These are phyloP conservation scores for Tritrichomonas foetus DNA, from an alignment of 208 protist species.

Conservation along the genomic window DNA sequence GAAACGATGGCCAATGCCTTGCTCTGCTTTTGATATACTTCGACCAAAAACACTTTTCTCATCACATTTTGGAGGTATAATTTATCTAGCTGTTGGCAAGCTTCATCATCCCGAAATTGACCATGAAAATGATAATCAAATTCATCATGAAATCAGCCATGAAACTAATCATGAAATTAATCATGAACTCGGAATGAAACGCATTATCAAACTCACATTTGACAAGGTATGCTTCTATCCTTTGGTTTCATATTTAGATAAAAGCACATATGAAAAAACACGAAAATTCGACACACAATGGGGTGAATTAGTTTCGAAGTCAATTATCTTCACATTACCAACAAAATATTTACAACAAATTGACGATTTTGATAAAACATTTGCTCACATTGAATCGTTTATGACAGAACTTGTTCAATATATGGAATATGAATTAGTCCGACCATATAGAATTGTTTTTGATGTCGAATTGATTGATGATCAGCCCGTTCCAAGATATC, in stretches of 20 bases:
- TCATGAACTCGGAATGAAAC: neutral
- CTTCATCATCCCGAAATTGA: neutral
- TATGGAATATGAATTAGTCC: neutral
- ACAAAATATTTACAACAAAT: neutral
- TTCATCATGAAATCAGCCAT: no score
- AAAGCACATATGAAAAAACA: neutral
- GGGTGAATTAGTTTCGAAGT: neutral
- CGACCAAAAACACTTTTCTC: neutral
- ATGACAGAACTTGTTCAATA: neutral
- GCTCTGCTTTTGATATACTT: neutral
- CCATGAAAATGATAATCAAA: neutral
- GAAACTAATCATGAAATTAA: neutral
- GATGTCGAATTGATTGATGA: neutral
- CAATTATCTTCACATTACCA: neutral
- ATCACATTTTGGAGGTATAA: neutral
- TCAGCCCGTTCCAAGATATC: neutral
- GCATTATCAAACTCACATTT: neutral
- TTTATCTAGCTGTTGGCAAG: neutral
- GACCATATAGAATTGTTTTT: constrained; percentile 29
- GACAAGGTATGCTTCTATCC: neutral
- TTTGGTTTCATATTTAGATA: neutral
- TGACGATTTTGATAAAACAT: no score
- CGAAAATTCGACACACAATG: neutral
- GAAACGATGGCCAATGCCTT: neutral
- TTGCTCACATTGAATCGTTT: neutral